phyloP scores from a whole-genome alignment of 2,329 filamentous ascomycete species.

The Colletotrichum orchidophilum region DNA sequence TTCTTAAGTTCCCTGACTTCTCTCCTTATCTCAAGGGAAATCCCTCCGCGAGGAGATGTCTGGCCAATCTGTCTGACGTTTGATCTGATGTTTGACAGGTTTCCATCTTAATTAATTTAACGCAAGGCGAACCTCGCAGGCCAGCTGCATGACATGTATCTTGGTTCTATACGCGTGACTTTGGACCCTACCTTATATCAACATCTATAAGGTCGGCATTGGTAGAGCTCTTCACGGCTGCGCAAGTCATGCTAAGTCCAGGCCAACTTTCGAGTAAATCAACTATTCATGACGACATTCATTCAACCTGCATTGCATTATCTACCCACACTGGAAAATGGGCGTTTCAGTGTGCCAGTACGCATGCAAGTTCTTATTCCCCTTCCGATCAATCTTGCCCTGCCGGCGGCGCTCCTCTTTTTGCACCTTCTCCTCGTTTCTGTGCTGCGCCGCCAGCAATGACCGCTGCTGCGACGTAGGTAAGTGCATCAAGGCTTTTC shows the following conservation, averaged over 20 bases:
- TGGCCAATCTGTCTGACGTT: neutral
- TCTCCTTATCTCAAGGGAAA: neutral
- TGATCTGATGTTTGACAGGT: neutral
- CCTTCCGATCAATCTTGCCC: slow-evolving; percentile 35
- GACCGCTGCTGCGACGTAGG: slow-evolving; percentile 41
- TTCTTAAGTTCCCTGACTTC: neutral
- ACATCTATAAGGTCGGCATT: neutral
- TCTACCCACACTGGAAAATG: slow-evolving; percentile 12
- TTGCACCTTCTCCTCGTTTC: slow-evolving; percentile 39
- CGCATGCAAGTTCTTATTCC: slow-evolving; percentile 38
- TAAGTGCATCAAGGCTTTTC: slow-evolving; percentile 39
- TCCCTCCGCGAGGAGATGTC: neutral
- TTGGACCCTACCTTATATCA: neutral
- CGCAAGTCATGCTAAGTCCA: neutral
- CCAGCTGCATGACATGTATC: neutral
- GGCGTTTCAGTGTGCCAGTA: slow-evolving; percentile 37
- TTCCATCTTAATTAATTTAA: neutral
- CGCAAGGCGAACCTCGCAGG: neutral
- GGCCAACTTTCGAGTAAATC: neutral
- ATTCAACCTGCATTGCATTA: neutral
- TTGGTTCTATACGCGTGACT: neutral
- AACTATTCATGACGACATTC: neutral
- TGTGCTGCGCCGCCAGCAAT: slow-evolving; percentile 40
- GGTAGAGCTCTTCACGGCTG: neutral
- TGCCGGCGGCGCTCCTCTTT: slow-evolving; percentile 33